Base-by-base conservation (phyloP, 192 early-diverging fungal genomes). In the Pilobolus umbonatus region DNA sequence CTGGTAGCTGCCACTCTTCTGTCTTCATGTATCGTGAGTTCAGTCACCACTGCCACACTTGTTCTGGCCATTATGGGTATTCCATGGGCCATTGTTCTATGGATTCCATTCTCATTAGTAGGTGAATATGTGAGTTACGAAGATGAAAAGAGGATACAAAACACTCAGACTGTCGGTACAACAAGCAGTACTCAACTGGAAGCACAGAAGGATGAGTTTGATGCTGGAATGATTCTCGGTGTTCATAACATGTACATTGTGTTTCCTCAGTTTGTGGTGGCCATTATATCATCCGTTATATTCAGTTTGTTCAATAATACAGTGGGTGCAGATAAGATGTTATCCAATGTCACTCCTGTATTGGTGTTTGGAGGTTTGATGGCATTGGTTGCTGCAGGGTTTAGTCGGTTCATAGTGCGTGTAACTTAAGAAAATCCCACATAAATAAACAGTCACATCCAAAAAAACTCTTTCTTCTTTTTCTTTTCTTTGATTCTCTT, bases 171-270 rank as follows among this genome's bases (percentile, higher is more conserved):
- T 1, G 19, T 34, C n/a, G 24, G 36, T 15, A 36, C 24, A 0
- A 29, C 47, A 43, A 48, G 52, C 0, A 28, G 31, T 14, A n/a
- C 45, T 12, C 40, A 40, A 1, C 25, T 55, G 8, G 42, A 67
- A 19, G 25, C 46, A 8, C 40, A 61, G 3, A 44, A 64, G 26
- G 70, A 72, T 10, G 70, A 73, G 7, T 73, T 73, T 43, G 71
- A 73, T 32, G 81, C 88, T 0, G 89, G 88, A 21, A 80, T 91
- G 42, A 82, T 94, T 10, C 74, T 96, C 36, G 96, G 94, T 2
- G 90, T 97, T 22, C 93, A 95, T 73, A 98, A 98, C 67, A 88
- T 97, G 65, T 96, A 92, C 65, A 88, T 96, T 50, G 91, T 94
- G 4, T 61, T 95, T 40, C 96, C 96, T 10, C 96, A 98, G 69